phyloP scores from a whole-genome alignment of 495 filamentous ascomycete genomes.

The Aspergillus hancockii region DNA sequence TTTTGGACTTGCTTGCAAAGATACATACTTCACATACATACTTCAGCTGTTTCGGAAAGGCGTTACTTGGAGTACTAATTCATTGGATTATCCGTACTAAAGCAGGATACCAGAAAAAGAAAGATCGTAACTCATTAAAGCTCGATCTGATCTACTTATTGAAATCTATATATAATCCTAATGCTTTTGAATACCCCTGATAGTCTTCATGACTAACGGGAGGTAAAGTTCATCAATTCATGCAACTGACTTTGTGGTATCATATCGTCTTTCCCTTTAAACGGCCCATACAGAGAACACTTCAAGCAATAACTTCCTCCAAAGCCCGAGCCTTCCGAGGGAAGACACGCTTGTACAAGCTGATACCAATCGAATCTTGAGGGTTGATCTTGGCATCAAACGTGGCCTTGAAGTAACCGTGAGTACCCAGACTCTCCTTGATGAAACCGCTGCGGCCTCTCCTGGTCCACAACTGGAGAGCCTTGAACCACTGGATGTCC shows the following conservation, averaged over 20 bases:
- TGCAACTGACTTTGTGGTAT: conserved; percentile 31
- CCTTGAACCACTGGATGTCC: conserved; percentile 96
- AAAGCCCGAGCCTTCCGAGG: conserved; percentile 66
- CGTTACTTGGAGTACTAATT: neutral
- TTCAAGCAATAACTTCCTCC: conserved; percentile 34
- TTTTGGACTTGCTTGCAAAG: neutral
- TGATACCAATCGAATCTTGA: conserved; percentile 88
- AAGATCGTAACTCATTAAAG: conserved; percentile 39
- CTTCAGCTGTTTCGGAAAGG: neutral
- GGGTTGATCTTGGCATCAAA: conserved; percentile 96
- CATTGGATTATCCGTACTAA: neutral
- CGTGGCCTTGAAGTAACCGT: conserved; percentile 98
- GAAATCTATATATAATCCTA: conserved; percentile 32
- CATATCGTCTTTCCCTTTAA: conserved; percentile 25
- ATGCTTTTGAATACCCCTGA: conserved; percentile 15
- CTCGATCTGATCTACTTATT: conserved; percentile 23
- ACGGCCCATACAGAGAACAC: conserved; percentile 2
- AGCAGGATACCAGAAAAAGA: neutral
- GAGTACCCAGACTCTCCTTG: conserved; percentile 92
- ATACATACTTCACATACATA: neutral
- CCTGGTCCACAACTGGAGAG: conserved; percentile 90
- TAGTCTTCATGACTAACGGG: conserved; percentile 1
- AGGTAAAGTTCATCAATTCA: conserved; percentile 29
- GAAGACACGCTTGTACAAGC: conserved; percentile 92
- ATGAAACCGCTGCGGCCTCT: conserved; percentile 83